Evolutionary conservation across 2,329 filamentous ascomycete species (phyloP), one percentile per base, ranked within the genome.

Genomic region (Fusarium zealandicum): DNA sequence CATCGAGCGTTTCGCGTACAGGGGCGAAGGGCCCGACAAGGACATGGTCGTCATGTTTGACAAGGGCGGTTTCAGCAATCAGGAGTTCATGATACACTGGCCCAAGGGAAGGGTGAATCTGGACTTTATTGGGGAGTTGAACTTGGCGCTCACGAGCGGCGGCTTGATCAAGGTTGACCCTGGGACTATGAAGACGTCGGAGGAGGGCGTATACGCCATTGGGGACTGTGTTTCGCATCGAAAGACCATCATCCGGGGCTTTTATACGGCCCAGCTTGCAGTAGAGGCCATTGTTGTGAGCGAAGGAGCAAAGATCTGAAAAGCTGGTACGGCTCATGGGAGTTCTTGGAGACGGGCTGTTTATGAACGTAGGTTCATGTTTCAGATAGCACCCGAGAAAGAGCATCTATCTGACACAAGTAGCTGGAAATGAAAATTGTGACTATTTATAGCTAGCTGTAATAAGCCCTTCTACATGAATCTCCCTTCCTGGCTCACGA

Each of bases 161-260:
- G 49, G 37, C 17, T 11, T 48, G 45, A 13, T 39, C 25, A 17
- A 51, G 10, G 41, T 35, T 6, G 33, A 43, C 8, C n/a, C 20
- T 6, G 10, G 13, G 12, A 31, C 35, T 10, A 27, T 46, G 31
- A 18, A 46, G 20, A 45, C 49, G 6, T 14, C 17, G 10, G 36
- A 33, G 18, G 4, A 33, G 27, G 41, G 49, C 9, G 36, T 54
- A 3, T 54, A 30, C 22, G 51, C 51, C 10, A 28, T 32, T 6
- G 43, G 39, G 28, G 36, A 53, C 20, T 14, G 13, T 9, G 45
- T 48, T 3, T 33, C 45, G 6, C 11, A 28, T 31, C 25, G 22
- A 6, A 40, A 36, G 18, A 41, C 17, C 9, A n/a, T 48, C 8
- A 22, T 32, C 8, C 7, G 36, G n/a, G 18, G n/a, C n/a, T 13